These are phyloP conservation scores for Starmerella bacillaris DNA, from an alignment of 805 yeast species.

Conservation along the genomic window DNA sequence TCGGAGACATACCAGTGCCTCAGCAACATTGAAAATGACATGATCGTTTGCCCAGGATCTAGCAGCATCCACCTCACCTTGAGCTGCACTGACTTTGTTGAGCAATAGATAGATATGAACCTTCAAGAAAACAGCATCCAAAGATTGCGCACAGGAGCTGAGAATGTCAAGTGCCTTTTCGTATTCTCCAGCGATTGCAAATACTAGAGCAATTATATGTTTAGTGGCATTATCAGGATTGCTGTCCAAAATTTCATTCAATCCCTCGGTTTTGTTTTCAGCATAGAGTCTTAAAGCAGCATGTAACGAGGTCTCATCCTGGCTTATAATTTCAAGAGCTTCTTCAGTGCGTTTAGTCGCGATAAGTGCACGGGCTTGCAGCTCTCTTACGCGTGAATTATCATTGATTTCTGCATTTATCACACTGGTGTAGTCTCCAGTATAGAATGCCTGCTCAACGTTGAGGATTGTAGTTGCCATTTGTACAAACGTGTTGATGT, in stretches of 20 bases:
- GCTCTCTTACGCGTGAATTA: constrained; percentile 20
- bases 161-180: constrained; percentile 29
- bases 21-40: constrained; percentile 58
- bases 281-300: constrained; percentile 19
- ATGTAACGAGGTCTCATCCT: constrained; percentile 16
- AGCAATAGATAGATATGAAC: constrained; percentile 27
- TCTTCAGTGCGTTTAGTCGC: constrained; percentile 21
- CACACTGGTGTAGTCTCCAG: constrained; percentile 26
- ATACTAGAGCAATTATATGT: constrained; percentile 27
- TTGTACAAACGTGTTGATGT: too few species aligned
- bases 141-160: constrained; percentile 25
- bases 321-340: constrained; percentile 19
- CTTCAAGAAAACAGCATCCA: constrained; percentile 24
- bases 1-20: constrained; percentile 48
- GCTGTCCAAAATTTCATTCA: constrained; percentile 13
- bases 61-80: constrained; percentile 29
- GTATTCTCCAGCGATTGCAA: constrained; percentile 26
- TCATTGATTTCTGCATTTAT: constrained; percentile 17
- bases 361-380: constrained; percentile 25
- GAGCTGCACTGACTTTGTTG: constrained; percentile 30
- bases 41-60: constrained; percentile 47
- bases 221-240: constrained; percentile 16
- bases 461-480: constrained; percentile 20
- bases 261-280: constrained; percentile 14
- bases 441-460: constrained; percentile 26